Evolutionary conservation across 202 grass and related monocot genomes (phyloP).

Genomic region (Zoysia matrella): DNA sequence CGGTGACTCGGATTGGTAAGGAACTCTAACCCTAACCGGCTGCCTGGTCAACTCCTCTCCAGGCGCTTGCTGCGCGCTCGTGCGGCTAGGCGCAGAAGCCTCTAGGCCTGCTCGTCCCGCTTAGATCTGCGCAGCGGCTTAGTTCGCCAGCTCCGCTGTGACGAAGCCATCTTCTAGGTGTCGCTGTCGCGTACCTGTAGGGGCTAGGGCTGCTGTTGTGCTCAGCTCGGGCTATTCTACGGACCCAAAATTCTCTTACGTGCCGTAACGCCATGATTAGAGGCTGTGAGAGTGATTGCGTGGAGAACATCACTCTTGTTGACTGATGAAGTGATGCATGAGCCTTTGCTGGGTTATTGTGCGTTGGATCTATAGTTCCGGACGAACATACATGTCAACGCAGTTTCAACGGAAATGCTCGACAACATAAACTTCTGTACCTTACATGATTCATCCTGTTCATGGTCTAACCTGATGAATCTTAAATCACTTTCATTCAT

Average conservation of each 20-base stretch:
- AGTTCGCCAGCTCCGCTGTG: background rate
- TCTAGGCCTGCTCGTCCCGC: background rate
- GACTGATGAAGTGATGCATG: background rate
- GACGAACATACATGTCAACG: background rate
- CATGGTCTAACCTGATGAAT: background rate
- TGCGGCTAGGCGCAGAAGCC: background rate
- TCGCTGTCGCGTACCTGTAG: background rate
- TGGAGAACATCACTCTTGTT: background rate
- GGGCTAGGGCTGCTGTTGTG: background rate
- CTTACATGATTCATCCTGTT: background rate
- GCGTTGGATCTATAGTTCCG: background rate
- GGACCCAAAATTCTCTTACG: background rate
- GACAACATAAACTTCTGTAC: background rate
- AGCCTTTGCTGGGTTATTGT: background rate
- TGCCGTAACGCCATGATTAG: background rate
- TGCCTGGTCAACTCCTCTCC: background rate
- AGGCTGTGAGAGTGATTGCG: too few species aligned
- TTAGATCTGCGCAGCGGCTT: conserved; percentile 10
- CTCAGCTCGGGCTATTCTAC: background rate
- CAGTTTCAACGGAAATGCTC: background rate
- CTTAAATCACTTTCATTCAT: background rate
- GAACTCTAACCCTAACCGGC: background rate
- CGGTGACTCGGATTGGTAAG: background rate
- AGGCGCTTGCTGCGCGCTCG: background rate
- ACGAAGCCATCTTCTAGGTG: background rate